These are phyloP conservation scores for Elasticomyces elasticus DNA, from an alignment of 495 filamentous ascomycete species.

Conservation along the genomic window DNA sequence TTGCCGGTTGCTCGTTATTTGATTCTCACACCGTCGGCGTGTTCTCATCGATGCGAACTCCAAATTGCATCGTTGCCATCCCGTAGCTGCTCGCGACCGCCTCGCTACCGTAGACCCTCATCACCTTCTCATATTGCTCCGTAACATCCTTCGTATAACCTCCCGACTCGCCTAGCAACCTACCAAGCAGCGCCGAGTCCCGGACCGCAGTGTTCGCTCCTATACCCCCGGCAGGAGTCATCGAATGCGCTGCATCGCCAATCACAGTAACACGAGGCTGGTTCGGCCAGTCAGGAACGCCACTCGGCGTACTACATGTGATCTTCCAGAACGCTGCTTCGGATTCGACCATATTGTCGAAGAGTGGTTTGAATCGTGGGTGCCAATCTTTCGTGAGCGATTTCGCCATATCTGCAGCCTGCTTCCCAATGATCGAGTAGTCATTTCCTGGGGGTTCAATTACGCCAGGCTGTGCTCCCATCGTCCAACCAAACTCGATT, in stretches of 20 bases:
- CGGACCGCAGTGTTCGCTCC: conserved; percentile 50
- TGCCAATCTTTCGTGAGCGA: conserved; percentile 41
- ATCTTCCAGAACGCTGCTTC: conserved; percentile 50
- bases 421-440: conserved; percentile 39
- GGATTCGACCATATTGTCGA: conserved; percentile 41
- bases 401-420: conserved; percentile 43
- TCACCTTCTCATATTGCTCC: conserved; percentile 44
- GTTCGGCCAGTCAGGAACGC: conserved; percentile 42
- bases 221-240: conserved; percentile 52
- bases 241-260: conserved; percentile 51
- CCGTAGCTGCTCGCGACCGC: conserved; percentile 41
- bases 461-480: conserved; percentile 43
- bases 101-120: conserved; percentile 46
- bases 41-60: conserved; percentile 24
- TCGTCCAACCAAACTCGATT: conserved; percentile 46
- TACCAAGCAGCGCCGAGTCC: conserved; percentile 41
- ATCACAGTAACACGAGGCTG: conserved; percentile 48
- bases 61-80: conserved; percentile 32
- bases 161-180: conserved; percentile 34
- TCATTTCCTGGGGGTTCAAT: conserved; percentile 43
- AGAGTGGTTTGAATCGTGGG: conserved; percentile 38
- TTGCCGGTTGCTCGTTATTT: too few relatives aligned
- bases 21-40: conserved; percentile 17
- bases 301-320: conserved; percentile 42
- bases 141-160: conserved; percentile 34